Evolutionary conservation across 1,139 yeast genomes (phyloP), one percentile per base, ranked within the genome.

Genomic region (Meyerozyma guilliermondii): DNA sequence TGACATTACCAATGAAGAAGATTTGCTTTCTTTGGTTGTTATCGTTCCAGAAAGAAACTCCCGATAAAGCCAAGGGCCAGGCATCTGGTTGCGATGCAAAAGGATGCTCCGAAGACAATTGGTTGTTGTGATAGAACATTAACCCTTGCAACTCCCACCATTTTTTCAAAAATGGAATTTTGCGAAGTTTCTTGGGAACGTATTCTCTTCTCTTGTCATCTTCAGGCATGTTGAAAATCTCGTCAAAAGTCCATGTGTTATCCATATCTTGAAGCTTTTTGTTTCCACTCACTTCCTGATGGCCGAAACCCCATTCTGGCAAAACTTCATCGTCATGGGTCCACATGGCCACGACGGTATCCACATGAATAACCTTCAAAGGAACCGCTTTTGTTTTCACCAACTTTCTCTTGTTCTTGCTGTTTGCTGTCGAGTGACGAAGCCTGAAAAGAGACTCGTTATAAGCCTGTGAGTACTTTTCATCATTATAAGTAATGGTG

Each of bases 1-100:
- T 66, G 45, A 87, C 76, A 65, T 94, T 92, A 49, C 98, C 98
- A 44, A 85, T 52, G 64, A 92, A 87, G 66, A 83, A 94, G 45
- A 92, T 89, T 65, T 94, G 98, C 56, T 70, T 71, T 51, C 71
- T 78, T 45, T 59, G 60, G 3, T 66, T 71, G 48, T 81, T 80
- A 47, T 87, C 82, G 38, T 95, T 89, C 96, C 98, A 92, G 75
- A 92, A 92, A 1, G 97, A 88, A 26, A 92, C 97, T 52, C 99
- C 99, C 11, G 87, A 79, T 43, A 85, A 65, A 38, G 94, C 78
- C 52, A 87, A 76, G n/a, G 98, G 98, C 99, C 99, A 92, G 7
- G 85, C 70, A 50, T 82, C 79, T 4, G 99, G 99, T 50, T 82
- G 84, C 5, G 97, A 87, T 7, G 98, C 96, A 69, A 87, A 94